Conservation (phyloP, 345 rosid genomes). For the Brassica carinata region DNA sequence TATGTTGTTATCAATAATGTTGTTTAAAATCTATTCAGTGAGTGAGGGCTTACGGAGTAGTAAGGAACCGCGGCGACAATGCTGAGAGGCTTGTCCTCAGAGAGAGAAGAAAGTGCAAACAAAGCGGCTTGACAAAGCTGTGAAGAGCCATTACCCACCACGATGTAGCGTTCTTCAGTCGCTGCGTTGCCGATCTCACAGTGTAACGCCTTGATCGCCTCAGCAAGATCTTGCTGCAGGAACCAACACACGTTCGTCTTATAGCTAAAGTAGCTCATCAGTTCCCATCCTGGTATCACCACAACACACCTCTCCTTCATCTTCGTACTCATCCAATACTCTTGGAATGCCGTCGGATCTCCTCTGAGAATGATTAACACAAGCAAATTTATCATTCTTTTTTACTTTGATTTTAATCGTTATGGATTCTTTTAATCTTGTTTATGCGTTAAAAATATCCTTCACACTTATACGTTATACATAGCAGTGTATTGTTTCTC, state of each 20-base stretch:
- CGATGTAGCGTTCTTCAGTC: slow-evolving; percentile 49
- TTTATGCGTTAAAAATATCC: background rate
- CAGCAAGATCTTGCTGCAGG: slow-evolving; percentile 60
- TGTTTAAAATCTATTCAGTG: background rate
- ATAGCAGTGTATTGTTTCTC: background rate
- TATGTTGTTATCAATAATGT: background rate
- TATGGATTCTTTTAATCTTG: background rate
- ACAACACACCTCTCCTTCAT: slow-evolving; percentile 56
- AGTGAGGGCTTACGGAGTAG: slow-evolving; percentile 62
- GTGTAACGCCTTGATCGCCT: slow-evolving; percentile 67
- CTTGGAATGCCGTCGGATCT: slow-evolving; percentile 65
- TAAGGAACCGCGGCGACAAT: slow-evolving; percentile 82
- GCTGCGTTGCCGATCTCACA: slow-evolving; percentile 61
- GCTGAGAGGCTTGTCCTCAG: slow-evolving; percentile 49
- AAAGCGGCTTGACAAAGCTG: slow-evolving; percentile 74
- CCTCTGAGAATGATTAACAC: slow-evolving; percentile 52
- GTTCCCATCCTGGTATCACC: slow-evolving; percentile 56
- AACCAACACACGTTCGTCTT: slow-evolving; percentile 66
- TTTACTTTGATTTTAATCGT: background rate
- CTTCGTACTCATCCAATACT: slow-evolving; percentile 57
- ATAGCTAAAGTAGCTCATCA: slow-evolving; percentile 84
- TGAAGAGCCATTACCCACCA: slow-evolving; percentile 86
- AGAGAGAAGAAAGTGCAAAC: slow-evolving; percentile 62
- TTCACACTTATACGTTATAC: background rate
- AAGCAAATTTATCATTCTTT: background rate